Evolutionary conservation across 1,284 basidiomycete species (phyloP).

Genomic region (Agroathelia rolfsii): DNA sequence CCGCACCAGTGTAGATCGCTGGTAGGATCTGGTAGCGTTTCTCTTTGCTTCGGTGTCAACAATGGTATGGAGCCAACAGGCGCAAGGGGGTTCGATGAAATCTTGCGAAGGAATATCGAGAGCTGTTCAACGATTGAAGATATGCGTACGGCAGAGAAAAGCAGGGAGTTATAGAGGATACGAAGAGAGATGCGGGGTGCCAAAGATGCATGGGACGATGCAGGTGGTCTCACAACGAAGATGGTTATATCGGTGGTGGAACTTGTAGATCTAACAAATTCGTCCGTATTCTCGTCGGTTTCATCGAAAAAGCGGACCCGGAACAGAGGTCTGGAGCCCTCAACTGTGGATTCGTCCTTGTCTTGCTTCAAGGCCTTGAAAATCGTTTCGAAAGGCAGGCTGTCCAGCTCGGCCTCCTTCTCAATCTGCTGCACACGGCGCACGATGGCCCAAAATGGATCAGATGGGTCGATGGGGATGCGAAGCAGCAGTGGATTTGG

Average conservation of each 20-base stretch:
- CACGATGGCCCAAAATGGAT: constrained; percentile 92
- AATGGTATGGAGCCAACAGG: constrained; percentile 72
- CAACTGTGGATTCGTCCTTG: constrained; percentile 42
- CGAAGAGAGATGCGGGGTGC: constrained; percentile 77
- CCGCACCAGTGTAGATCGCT: constrained; percentile 95
- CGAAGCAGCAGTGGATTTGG: constrained; percentile 80
- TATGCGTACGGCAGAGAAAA: constrained; percentile 81
- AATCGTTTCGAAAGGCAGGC: constrained; percentile 76
- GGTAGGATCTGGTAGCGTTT: constrained; percentile 75
- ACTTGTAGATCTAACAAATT: constrained; percentile 72
- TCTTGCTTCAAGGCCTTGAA: constrained; percentile 66
- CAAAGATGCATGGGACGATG: constrained; percentile 63
- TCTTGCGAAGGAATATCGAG: constrained; percentile 69
- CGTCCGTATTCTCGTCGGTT: constrained; percentile 64
- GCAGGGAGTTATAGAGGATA: constrained; percentile 89
- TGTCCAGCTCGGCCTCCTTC: constrained; percentile 76
- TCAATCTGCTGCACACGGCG: constrained; percentile 79
- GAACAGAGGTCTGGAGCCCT: constrained; percentile 64
- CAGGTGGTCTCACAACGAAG: constrained; percentile 57
- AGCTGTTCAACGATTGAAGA: constrained; percentile 81
- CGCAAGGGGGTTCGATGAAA: constrained; percentile 50
- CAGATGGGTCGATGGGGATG: constrained; percentile 75
- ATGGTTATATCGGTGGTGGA: constrained; percentile 90
- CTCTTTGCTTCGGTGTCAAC: constrained; percentile 66
- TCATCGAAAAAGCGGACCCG: constrained; percentile 96